phyloP scores from a whole-genome alignment of 192 early-diverging fungal species.

The Tieghemiomyces parasiticus region DNA sequence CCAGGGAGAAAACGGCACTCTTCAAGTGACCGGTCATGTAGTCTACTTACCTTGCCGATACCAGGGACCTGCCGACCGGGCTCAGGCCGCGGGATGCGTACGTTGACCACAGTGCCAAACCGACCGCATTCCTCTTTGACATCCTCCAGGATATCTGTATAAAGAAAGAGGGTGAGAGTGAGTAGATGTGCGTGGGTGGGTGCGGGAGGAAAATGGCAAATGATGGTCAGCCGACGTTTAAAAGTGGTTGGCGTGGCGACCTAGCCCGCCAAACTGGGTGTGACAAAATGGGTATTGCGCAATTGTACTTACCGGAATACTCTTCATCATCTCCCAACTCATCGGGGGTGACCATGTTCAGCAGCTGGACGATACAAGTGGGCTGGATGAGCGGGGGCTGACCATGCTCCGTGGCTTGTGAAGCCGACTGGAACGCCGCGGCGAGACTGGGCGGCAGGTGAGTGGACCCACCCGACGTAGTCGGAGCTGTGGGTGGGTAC shows the following conservation, averaged over 20 bases:
- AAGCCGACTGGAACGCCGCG: not conserved
- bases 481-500: conserved; percentile 11
- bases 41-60: conserved; percentile 70
- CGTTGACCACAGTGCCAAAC: conserved; percentile 63
- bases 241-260: too few relatives aligned
- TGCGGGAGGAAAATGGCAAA: too few relatives aligned
- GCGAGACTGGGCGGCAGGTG: conserved; percentile 13
- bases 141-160: conserved; percentile 73
- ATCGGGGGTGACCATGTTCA: conserved; percentile 86
- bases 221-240: too few relatives aligned
- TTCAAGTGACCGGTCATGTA: too few relatives aligned
- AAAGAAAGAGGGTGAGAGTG: not conserved
- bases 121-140: conserved; percentile 77
- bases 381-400: conserved; percentile 31
- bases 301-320: conserved; percentile 56
- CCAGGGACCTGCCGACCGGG: conserved; percentile 39
- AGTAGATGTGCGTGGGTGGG: too few relatives aligned
- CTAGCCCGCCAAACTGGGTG: too few relatives aligned
- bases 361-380: conserved; percentile 67
- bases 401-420: not conserved
- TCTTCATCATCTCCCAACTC: conserved; percentile 77
- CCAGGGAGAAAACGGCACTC: too few relatives aligned
- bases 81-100: conserved; percentile 72
- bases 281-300: too few relatives aligned
- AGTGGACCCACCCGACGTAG: conserved; percentile 18